Conservation (phyloP, 2,329 filamentous ascomycete species). For the Alternaria brassicicola region DNA sequence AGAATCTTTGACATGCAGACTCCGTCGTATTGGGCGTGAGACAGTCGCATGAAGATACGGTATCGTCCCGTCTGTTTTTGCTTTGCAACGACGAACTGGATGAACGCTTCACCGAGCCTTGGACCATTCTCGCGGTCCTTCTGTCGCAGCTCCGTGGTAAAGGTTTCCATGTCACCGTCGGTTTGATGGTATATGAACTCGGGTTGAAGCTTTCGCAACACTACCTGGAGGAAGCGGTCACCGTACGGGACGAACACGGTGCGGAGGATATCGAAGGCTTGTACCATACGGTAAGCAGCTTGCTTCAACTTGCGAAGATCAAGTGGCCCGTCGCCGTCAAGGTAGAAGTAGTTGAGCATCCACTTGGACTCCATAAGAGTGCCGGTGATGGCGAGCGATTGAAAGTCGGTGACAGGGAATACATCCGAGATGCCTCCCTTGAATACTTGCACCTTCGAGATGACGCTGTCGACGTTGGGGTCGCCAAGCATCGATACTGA, state of each 20-base stretch:
- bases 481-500: conserved; percentile 42
- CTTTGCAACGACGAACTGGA: conserved; percentile 41
- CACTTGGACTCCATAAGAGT: conserved; percentile 43
- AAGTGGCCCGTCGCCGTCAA: conserved; percentile 38
- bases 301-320: conserved; percentile 43
- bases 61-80: conserved; percentile 38
- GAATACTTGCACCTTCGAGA: conserved; percentile 45
- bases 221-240: conserved; percentile 44
- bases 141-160: conserved; percentile 36
- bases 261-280: conserved; percentile 43
- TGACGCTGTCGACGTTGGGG: conserved; percentile 44
- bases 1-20: conserved; percentile 42
- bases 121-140: conserved; percentile 39
- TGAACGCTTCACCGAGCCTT: conserved; percentile 39
- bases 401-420: conserved; percentile 44
- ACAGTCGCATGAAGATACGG: conserved; percentile 43
- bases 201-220: conserved; percentile 38
- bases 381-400: conserved; percentile 43
- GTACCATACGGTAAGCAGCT: conserved; percentile 38
- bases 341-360: conserved; percentile 47
- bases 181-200: conserved; percentile 42
- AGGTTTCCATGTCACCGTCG: conserved; percentile 37
- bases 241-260: conserved; percentile 45
- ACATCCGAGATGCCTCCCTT: conserved; percentile 45
- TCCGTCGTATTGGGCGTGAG: conserved; percentile 46